phyloP scores from a whole-genome alignment of 257 asterid species.

The Osmanthus fragrans region DNA sequence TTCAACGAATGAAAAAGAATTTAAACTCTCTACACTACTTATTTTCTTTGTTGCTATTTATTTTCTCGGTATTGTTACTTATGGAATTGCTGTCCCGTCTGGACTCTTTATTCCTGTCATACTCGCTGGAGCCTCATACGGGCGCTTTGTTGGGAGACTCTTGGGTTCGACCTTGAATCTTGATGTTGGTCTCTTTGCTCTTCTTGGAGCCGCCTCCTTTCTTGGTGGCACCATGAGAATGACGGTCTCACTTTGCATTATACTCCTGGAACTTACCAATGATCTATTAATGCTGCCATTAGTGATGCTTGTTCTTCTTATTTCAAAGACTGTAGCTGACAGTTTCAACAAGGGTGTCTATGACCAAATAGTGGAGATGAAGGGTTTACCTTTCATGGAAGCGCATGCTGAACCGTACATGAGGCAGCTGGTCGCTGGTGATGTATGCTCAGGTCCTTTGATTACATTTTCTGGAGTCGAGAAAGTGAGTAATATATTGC shows the following conservation, averaged over 20 bases:
- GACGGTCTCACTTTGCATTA: conserved; percentile 95
- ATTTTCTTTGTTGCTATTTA: conserved; percentile 59
- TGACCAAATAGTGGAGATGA: conserved; percentile 90
- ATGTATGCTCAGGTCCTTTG: conserved; percentile 91
- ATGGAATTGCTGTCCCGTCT: conserved; percentile 94
- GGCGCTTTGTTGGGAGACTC: conserved; percentile 74
- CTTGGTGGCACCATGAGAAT: conserved; percentile 99
- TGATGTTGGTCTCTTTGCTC: conserved; percentile 73
- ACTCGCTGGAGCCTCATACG: conserved; percentile 96
- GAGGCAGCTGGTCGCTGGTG: conserved; percentile 80
- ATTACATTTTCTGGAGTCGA: conserved; percentile 73
- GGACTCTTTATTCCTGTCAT: conserved; percentile 98
- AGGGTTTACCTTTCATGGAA: conserved; percentile 92
- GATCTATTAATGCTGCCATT: conserved; percentile 86
- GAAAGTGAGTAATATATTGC: conserved; percentile 71
- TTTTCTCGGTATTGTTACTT: conserved; percentile 78
- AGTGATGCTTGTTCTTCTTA: conserved; percentile 86
- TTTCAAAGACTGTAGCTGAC: conserved; percentile 92
- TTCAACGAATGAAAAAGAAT: conserved; percentile 48
- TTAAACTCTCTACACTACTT: conserved; percentile 58
- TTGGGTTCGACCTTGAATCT: conserved; percentile 60
- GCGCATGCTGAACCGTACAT: conserved; percentile 93
- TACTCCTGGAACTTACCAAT: conserved; percentile 83
- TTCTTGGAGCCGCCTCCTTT: conserved; percentile 96
- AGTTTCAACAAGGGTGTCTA: conserved; percentile 81